A percentile compares a stretch with the other conserved stretches of the same genome.
Conservation (phyloP, 106 monocot genomes). For the Platanthera zijinensis region DNA sequence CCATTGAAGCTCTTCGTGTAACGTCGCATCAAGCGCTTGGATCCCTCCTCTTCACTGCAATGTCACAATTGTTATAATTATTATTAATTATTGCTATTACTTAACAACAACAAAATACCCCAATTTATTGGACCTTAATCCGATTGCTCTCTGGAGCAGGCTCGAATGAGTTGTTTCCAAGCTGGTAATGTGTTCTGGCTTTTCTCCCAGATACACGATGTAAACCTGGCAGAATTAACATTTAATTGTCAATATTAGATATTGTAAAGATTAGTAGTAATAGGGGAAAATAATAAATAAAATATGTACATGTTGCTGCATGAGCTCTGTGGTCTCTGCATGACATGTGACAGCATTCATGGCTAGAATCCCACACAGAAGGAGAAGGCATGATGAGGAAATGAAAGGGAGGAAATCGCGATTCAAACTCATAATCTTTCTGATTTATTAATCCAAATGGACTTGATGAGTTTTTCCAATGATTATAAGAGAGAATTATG, state of each 20-base stretch:
- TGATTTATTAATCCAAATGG: too few relatives aligned
- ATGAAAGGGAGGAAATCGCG: too few relatives aligned
- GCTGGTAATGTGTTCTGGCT: neutral
- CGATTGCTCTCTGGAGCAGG: conserved; percentile 1
- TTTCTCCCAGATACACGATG: conserved; percentile 3
- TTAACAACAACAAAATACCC: too few relatives aligned
- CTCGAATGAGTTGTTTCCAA: neutral
- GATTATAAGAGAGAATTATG: too few relatives aligned
- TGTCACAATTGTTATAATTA: neutral
- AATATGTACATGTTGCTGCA: neutral
- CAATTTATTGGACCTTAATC: neutral
- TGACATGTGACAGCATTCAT: neutral
- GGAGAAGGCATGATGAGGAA: too few relatives aligned
- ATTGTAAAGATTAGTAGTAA: neutral
- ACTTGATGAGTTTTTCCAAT: too few relatives aligned
- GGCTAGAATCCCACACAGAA: neutral
- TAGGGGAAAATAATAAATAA: neutral
- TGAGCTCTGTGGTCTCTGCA: neutral
- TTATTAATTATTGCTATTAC: neutral
- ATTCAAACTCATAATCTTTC: too few relatives aligned
- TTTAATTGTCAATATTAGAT: too few relatives aligned
- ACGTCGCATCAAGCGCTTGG: conserved; percentile 6
- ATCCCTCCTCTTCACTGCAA: neutral
- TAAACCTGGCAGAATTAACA: neutral
- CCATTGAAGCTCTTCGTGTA: conserved; percentile 33